Percentiles rank a stretch among this genome's conserved stretches.
phyloP scores from a whole-genome alignment of 192 early-diverging fungal genomes.

The Entophlyctis luteolus region DNA sequence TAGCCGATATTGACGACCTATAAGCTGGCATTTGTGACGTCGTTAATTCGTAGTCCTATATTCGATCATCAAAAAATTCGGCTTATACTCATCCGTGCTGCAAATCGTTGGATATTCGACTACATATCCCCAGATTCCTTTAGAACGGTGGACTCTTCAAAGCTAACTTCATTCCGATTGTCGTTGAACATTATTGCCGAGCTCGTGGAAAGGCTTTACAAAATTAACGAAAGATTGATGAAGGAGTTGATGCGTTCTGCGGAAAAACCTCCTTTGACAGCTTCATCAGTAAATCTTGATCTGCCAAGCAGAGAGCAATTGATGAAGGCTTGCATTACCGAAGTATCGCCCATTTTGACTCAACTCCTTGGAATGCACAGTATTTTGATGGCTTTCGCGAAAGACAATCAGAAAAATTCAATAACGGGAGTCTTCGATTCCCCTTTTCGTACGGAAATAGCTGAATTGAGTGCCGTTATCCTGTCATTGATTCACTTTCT shows the following conservation, averaged over 20 bases:
- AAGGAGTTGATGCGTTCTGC: background rate
- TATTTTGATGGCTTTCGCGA: background rate
- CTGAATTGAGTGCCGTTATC: conserved; percentile 33
- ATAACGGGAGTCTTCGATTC: background rate
- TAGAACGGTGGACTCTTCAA: conserved; percentile 8
- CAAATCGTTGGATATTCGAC: conserved; percentile 40
- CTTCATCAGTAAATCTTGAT: background rate
- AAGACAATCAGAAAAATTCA: background rate
- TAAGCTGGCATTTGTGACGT: conserved; percentile 39
- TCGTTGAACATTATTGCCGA: conserved; percentile 38
- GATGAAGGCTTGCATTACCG: conserved; percentile 10
- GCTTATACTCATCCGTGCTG: conserved; percentile 24
- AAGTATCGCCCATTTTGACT: conserved; percentile 3
- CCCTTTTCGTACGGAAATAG: conserved; percentile 17
- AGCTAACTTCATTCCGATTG: conserved; percentile 33
- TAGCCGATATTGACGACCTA: conserved; percentile 30
- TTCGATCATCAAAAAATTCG: conserved; percentile 34
- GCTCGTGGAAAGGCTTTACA: conserved; percentile 39
- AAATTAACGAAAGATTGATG: conserved; percentile 16
- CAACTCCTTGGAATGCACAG: conserved; percentile 1
- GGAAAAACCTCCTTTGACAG: background rate
- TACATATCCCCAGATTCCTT: conserved; percentile 24
- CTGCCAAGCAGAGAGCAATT: background rate
- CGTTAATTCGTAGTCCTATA: conserved; percentile 34
- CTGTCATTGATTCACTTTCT: conserved; percentile 36